phyloP scores from a whole-genome alignment of 768 basidiomycete genomes.

The Tephrocybe sp. region DNA sequence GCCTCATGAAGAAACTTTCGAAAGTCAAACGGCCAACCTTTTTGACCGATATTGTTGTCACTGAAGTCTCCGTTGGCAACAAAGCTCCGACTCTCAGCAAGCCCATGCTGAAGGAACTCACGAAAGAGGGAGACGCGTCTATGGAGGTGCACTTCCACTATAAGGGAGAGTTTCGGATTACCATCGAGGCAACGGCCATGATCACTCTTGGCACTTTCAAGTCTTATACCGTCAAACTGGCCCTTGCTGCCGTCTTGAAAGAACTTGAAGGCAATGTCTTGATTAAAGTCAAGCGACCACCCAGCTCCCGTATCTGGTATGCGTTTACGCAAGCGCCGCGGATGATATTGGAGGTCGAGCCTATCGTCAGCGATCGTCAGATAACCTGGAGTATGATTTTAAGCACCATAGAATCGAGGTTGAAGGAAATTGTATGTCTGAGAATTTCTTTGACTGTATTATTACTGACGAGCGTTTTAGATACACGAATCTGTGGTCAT shows the following conservation, averaged over 20 bases:
- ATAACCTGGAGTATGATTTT: constrained; percentile 94
- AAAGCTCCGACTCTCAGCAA: constrained; percentile 87
- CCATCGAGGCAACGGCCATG: constrained; percentile 85
- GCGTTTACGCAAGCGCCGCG: constrained; percentile 88
- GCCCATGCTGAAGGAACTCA: constrained; percentile 97
- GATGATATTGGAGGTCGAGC: constrained; percentile 88
- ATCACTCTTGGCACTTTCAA: constrained; percentile 84
- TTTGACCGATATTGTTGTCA: constrained; percentile 81
- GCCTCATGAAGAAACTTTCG: constrained; percentile 90
- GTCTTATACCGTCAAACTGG: constrained; percentile 86
- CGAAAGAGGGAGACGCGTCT: constrained; percentile 89
- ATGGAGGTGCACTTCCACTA: constrained; percentile 84
- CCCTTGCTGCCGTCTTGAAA: constrained; percentile 83
- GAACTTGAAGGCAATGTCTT: constrained; percentile 91
- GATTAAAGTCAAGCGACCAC: constrained; percentile 90
- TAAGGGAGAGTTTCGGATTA: constrained; percentile 88
- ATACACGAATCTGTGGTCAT: constrained; percentile 92
- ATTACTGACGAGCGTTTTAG: constrained; percentile 37
- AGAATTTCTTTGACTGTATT: not conserved
- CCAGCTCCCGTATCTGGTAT: constrained; percentile 95
- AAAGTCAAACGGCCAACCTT: constrained; percentile 90
- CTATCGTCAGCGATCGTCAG: constrained; percentile 91
- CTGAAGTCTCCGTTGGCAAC: constrained; percentile 87
- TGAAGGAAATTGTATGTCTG: constrained; percentile 81
- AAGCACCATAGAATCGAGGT: constrained; percentile 82